These are phyloP conservation scores for Dalbergia oliveri DNA, from an alignment of 306 rosid species.

Conservation along the genomic window DNA sequence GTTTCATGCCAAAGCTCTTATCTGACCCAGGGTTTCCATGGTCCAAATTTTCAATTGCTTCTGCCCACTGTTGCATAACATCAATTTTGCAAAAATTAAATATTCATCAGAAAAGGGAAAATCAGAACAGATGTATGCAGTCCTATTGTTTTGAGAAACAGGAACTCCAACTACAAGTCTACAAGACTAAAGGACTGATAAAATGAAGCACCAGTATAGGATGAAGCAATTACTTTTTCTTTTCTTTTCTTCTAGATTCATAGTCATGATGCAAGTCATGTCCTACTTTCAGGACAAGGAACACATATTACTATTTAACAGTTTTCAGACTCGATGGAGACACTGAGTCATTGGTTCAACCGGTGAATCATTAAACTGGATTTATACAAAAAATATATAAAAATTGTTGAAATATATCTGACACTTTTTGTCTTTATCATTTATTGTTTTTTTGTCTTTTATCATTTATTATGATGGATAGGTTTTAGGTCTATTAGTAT, in stretches of 20 bases:
- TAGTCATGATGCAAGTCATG: neutral
- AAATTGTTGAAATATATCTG: too few relatives aligned
- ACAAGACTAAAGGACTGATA: conserved; percentile 18
- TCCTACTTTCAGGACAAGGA: conserved; percentile 24
- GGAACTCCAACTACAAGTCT: neutral
- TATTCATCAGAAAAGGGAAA: conserved; percentile 30
- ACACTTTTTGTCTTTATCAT: too few relatives aligned
- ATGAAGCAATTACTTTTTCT: neutral
- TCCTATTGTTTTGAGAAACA: conserved; percentile 29
- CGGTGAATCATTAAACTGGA: too few relatives aligned
- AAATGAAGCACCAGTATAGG: conserved; percentile 14
- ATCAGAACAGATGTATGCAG: conserved; percentile 24
- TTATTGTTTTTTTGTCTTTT: too few relatives aligned
- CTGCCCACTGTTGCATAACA: conserved; percentile 80
- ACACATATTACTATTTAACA: neutral
- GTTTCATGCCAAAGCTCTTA: conserved; percentile 94
- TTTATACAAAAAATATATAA: too few relatives aligned
- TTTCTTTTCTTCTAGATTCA: conserved; percentile 19
- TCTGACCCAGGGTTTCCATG: conserved; percentile 78
- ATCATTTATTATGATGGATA: too few relatives aligned
- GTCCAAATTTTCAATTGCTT: conserved; percentile 83
- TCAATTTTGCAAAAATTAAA: conserved; percentile 10
- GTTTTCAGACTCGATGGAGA: too few relatives aligned
- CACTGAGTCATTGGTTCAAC: too few relatives aligned
- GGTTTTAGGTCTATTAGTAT: too few relatives aligned